Evolutionary conservation across 1,284 basidiomycete genomes (phyloP), one percentile per base, ranked within the genome.

Genomic region (Cutaneotrichosporon sp.): DNA sequence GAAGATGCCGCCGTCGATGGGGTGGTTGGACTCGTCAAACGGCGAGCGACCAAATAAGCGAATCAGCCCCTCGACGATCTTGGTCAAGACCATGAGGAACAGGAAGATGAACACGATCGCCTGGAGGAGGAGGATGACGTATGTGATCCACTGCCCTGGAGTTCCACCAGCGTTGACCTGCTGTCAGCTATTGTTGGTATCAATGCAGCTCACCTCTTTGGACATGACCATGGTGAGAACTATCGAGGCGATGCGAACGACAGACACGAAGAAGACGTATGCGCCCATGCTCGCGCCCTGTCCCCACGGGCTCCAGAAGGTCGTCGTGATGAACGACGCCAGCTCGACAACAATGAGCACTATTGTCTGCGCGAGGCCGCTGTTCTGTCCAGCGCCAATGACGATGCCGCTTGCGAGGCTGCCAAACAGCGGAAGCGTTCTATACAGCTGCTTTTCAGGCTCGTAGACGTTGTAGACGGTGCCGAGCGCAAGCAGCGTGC

Each of bases 401-500:
- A 89, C 89, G 25, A 93, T 79, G 10, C 82, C 95, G 65, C 91
- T 86, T 11, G 88, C 84, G 24, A 98, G 78, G 71, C 92, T 95
- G 59, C 87, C 89, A 0, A 86, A 83, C 69, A 98, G 89, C 53
- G 92, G 84, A 50, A 95, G 82, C 54, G 84, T 85, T 4, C 90
- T 88, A 79, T 95, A 99, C 62, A 94, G 84, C 76, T 97, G 92
- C 31, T 90, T 93, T 33, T 91, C 91, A 64, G 92, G 91, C 24
- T 91, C 86, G 78, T 95, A 98, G 69, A 92, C 89, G 79, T 95
- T 97, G 81, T 99, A 99, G 56, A 97, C 82, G n/a, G 94, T 91
- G 7, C 95, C 95, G 13, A 94, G 84, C 1, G 89, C 86, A n/a
- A 97, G 86, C 13, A 98, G 83, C 0, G 93, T 95, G 67, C 90